A percentile compares a stretch with the other conserved stretches of the same genome.
Conservation (phyloP, 1,139 yeast species). For the Scheffersomyces quercinus region DNA sequence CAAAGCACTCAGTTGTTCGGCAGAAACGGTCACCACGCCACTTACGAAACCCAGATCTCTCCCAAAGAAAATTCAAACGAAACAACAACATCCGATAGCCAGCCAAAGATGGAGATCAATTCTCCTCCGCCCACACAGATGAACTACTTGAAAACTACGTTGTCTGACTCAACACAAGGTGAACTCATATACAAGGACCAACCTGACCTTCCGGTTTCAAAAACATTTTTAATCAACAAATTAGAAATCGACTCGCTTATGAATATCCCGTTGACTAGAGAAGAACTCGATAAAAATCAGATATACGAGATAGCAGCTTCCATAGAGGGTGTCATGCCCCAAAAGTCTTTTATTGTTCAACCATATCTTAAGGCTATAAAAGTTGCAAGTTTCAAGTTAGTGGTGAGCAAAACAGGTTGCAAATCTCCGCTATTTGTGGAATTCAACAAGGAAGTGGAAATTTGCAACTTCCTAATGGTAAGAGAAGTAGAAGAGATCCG, state of each 20-base stretch:
- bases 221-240: conserved; percentile 14
- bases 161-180: too few species aligned
- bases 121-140: background rate
- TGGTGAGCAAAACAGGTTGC: conserved; percentile 15
- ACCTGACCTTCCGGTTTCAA: too few species aligned
- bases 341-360: conserved; percentile 24
- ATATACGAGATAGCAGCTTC: conserved; percentile 20
- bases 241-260: conserved; percentile 10
- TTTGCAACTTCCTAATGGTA: conserved; percentile 28
- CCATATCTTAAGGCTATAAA: conserved; percentile 34
- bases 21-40: too few species aligned
- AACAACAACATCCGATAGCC: too few species aligned
- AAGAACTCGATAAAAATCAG: conserved; percentile 13
- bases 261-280: conserved; percentile 11
- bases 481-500: conserved; percentile 30
- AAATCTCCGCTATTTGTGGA: conserved; percentile 20
- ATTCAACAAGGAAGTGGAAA: conserved; percentile 25
- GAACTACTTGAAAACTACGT: too few species aligned
- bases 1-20: too few species aligned
- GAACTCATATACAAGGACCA: too few species aligned
- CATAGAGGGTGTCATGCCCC: conserved; percentile 20
- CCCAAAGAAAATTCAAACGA: too few species aligned
- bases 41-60: too few species aligned
- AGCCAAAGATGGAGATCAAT: background rate
- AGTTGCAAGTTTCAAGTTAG: conserved; percentile 24